Percentiles rank a stretch among this genome's conserved stretches.
Evolutionary conservation across 176 grass and related monocot species (phyloP).

Genomic region (Eleusine indica): DNA sequence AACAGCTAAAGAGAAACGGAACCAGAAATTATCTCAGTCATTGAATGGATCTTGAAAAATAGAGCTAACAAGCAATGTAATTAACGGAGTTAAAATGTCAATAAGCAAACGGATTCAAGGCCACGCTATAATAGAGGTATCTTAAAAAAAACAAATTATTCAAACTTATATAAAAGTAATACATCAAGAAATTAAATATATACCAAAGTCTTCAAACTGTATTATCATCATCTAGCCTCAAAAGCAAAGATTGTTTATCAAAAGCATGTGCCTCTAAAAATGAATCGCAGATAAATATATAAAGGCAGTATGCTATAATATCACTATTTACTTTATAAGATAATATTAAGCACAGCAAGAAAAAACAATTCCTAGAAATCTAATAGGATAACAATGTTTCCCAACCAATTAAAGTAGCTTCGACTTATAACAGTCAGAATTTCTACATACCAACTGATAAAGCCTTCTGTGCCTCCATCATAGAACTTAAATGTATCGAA

Average conservation of each 20-base stretch:
- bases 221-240: not conserved
- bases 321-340: not conserved
- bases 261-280: not conserved
- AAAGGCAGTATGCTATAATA: not conserved
- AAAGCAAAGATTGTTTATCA: not conserved
- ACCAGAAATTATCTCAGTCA: slow-evolving; percentile 16
- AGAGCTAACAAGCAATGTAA: slow-evolving; percentile 18
- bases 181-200: slow-evolving; percentile 5
- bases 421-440: not conserved
- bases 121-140: slow-evolving; percentile 2
- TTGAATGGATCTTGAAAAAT: not conserved
- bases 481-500: slow-evolving; percentile 32
- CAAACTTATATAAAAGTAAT: not conserved
- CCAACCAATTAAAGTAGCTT: not conserved
- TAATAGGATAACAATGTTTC: slow-evolving; percentile 10
- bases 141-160: not conserved
- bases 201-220: not conserved
- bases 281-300: not conserved
- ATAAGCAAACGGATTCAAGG: not conserved
- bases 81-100: not conserved
- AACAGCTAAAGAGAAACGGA: slow-evolving; percentile 27
- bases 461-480: slow-evolving; percentile 44
- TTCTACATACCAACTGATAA: slow-evolving; percentile 57
- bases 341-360: not conserved
- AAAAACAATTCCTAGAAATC: not conserved